Base-by-base conservation (phyloP, 441 rosid genomes). In the Erysimum pusillum region DNA sequence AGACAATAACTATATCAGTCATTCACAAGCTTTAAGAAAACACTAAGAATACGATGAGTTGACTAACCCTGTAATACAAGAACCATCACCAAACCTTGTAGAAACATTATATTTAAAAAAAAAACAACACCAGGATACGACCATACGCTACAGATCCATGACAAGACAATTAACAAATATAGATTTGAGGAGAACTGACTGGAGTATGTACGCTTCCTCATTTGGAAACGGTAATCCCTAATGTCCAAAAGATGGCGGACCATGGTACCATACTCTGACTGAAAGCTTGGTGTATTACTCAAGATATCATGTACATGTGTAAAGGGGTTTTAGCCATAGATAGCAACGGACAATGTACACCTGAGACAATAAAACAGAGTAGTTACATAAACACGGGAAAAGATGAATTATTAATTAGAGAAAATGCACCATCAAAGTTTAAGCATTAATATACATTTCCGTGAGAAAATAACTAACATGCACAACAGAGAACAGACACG, bases 231-330 rank as follows among this genome's bases (percentile, higher is more conserved):
- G 81, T 94, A 93, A 59, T 88, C 93, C 83, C 76, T 86, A 41
- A 86, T 79, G 28, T 76, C 85, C 83, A 93, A 82, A 66, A 96
- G 91, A 85, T 87, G 90, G 54, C 97, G 91, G 32, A 93, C 90
- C 60, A 92, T 89, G 75, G 83, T 80, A 76, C 96, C 98, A 78
- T 96, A 96, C 81, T 93, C 95, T 32, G 89, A 84, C 69, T 93
- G 98, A 84, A 91, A 90, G 85, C 91, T 89, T 54, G 97, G 90
- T 53, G 87, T 91, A 63, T 67, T 90, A 86, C 89, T 87, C 80
- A 92, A 73, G 56, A 91, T 87, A 78, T 96, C 96, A 83, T 76
- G 87, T 41, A 90, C 68, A 77, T 96, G 98, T 80, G 75, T 84
- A 81, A 89, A 93, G 67, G 88, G 35, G 81, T 73, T 79, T 85